A percentile compares a stretch with the other conserved stretches of the same genome.
Evolutionary conservation across 495 filamentous ascomycete species (phyloP).

Genomic region (Hypoxylon lienhwacheense): DNA sequence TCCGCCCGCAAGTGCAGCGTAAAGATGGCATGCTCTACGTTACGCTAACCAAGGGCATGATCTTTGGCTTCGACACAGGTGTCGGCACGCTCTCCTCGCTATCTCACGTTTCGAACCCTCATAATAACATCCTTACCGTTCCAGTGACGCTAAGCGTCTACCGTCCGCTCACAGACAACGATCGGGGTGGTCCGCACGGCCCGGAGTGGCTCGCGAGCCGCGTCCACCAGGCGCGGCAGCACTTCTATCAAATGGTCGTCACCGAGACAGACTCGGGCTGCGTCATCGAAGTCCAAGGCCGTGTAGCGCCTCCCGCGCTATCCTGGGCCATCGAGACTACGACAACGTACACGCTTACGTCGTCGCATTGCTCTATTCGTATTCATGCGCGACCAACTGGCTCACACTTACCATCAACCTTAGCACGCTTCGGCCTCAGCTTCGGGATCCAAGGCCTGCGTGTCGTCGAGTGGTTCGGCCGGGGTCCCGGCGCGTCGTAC

Average conservation of each 20-base stretch:
- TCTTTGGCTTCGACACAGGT: conserved; percentile 49
- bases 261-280: conserved; percentile 35
- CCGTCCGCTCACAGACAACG: conserved; percentile 66
- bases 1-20: conserved; percentile 20
- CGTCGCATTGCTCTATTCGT: conserved; percentile 49
- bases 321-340: conserved; percentile 61
- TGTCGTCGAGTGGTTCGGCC: conserved; percentile 61
- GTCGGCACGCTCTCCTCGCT: conserved; percentile 46
- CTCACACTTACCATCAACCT: conserved; percentile 51
- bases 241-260: conserved; percentile 49
- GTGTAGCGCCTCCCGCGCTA: conserved; percentile 61
- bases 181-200: conserved; percentile 52
- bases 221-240: conserved; percentile 48
- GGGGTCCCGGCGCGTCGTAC: conserved; percentile 66
- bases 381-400: conserved; percentile 47
- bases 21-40: conserved; percentile 37
- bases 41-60: conserved; percentile 28
- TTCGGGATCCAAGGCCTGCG: conserved; percentile 48
- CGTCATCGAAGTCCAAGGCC: conserved; percentile 47
- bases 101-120: conserved; percentile 24
- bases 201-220: conserved; percentile 46
- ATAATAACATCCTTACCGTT: conserved; percentile 47
- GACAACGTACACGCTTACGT: conserved; percentile 57
- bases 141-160: conserved; percentile 52
- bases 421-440: conserved; percentile 63